Evolutionary conservation across 495 filamentous ascomycete species (phyloP).

Genomic region (Parathielavia hyrcaniae): DNA sequence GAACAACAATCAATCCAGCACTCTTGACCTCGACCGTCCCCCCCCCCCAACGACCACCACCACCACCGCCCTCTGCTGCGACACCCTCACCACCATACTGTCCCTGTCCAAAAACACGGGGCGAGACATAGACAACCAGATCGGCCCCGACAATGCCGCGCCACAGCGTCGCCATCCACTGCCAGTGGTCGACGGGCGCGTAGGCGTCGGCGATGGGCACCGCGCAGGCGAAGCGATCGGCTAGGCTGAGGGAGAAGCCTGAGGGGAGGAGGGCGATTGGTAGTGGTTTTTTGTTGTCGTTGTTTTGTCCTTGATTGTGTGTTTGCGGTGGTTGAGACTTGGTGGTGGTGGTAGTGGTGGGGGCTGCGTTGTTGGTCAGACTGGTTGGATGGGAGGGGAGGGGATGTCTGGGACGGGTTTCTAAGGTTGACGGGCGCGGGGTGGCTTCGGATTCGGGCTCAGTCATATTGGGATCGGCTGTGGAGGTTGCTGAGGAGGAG

Average conservation of each 20-base stretch:
- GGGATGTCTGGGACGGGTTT: background rate
- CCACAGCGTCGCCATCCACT: conserved; percentile 96
- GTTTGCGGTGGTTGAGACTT: background rate
- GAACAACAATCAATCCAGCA: conserved; percentile 35
- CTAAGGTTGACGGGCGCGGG: background rate
- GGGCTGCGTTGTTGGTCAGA: background rate
- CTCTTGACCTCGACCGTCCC: conserved; percentile 50
- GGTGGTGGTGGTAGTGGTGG: background rate
- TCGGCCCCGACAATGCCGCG: conserved; percentile 80
- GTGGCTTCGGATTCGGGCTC: conserved; percentile 3
- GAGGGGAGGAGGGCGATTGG: conserved; percentile 67
- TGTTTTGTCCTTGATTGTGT: background rate
- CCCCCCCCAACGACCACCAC: conserved; percentile 13
- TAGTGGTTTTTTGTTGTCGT: conserved; percentile 14
- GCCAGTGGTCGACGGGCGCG: conserved; percentile 85
- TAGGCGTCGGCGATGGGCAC: conserved; percentile 75
- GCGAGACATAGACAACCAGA: conserved; percentile 66
- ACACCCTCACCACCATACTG: conserved; percentile 7
- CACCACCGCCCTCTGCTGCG: conserved; percentile 11
- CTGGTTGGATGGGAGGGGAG: background rate
- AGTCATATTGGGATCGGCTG: background rate
- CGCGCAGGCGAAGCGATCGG: conserved; percentile 63
- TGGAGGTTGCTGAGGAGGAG: no score
- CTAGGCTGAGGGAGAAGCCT: conserved; percentile 68
- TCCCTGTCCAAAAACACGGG: conserved; percentile 1